Percentiles rank a stretch among this genome's conserved stretches.
Conservation (phyloP, 2,329 filamentous ascomycete species). For the Biscogniauxia mediterranea region DNA sequence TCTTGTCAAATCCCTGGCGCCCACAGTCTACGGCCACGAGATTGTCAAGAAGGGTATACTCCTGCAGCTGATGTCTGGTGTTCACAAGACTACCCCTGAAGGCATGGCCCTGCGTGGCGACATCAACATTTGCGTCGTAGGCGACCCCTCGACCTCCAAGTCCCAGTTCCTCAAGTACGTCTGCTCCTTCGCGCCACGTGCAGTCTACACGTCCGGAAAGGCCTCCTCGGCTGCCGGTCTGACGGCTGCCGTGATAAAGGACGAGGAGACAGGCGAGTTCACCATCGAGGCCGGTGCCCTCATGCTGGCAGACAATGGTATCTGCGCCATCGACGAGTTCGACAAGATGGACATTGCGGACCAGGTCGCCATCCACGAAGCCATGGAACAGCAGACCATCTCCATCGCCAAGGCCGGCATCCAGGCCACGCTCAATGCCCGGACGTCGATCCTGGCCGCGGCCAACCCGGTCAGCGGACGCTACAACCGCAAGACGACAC, state of each 20-base stretch:
- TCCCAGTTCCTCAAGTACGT: slow-evolving; percentile 98
- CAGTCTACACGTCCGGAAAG: slow-evolving; percentile 97
- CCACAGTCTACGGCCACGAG: slow-evolving; percentile 95
- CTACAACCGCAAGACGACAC: slow-evolving; percentile 95
- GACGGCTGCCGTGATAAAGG: slow-evolving; percentile 94
- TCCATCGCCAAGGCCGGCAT: slow-evolving; percentile 98
- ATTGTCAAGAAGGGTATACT: slow-evolving; percentile 97
- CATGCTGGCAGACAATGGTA: slow-evolving; percentile 95
- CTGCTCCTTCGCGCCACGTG: slow-evolving; percentile 91
- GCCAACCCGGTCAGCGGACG: slow-evolving; percentile 94
- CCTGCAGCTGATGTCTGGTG: slow-evolving; percentile 92
- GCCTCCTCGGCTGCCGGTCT: slow-evolving; percentile 96
- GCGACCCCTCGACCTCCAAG: slow-evolving; percentile 94
- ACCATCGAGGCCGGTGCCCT: slow-evolving; percentile 97
- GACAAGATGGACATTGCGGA: slow-evolving; percentile 99
- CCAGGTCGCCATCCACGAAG: slow-evolving; percentile 98
- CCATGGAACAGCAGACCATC: slow-evolving; percentile 99
- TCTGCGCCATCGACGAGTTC: slow-evolving; percentile 98
- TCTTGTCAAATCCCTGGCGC: slow-evolving; percentile 88
- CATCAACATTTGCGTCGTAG: slow-evolving; percentile 98
- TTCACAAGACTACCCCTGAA: slow-evolving; percentile 86
- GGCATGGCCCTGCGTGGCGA: slow-evolving; percentile 95
- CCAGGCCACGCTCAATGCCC: slow-evolving; percentile 92
- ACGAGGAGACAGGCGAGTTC: slow-evolving; percentile 97
- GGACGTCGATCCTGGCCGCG: slow-evolving; percentile 91